These are phyloP conservation scores for Sphaerulina musiva DNA, from an alignment of 2,329 filamentous ascomycete genomes.

Conservation along the genomic window DNA sequence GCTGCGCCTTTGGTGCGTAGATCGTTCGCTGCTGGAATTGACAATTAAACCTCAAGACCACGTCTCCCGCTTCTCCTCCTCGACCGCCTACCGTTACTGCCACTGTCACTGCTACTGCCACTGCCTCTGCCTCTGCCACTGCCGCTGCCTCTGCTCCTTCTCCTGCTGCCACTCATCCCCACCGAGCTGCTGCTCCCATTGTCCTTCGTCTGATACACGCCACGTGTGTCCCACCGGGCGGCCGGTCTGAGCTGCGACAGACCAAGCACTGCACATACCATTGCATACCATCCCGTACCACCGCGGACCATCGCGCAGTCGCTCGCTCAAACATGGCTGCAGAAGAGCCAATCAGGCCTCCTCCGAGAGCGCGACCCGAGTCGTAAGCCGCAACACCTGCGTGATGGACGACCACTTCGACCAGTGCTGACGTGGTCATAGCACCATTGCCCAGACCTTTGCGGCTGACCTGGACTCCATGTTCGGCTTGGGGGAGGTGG, in stretches of 20 bases:
- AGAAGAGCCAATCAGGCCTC: conserved; percentile 5
- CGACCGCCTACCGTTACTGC: neutral
- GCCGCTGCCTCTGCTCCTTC: neutral
- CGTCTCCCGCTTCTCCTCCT: neutral
- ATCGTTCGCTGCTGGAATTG: conserved; percentile 8
- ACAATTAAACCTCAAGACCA: conserved; percentile 5
- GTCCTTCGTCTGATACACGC: neutral
- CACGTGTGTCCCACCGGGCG: neutral
- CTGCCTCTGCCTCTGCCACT: neutral
- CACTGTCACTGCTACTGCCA: neutral
- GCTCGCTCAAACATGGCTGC: conserved; percentile 8
- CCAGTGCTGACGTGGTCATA: conserved; percentile 36
- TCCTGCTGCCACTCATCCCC: too few species aligned
- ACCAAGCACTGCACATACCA: neutral
- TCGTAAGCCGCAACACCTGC: conserved; percentile 19
- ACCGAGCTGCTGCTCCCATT: neutral
- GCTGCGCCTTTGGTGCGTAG: neutral
- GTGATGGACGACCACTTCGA: neutral
- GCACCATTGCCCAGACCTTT: conserved; percentile 81
- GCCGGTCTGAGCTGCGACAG: neutral
- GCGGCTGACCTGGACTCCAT: conserved; percentile 79
- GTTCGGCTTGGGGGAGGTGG: conserved; percentile 75
- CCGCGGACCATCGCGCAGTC: neutral
- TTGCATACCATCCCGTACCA: neutral
- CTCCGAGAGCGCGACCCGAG: conserved; percentile 21